A percentile compares a stretch with the other conserved stretches of the same genome.
phyloP scores from a whole-genome alignment of 345 rosid genomes.

The Murraya koenigii region DNA sequence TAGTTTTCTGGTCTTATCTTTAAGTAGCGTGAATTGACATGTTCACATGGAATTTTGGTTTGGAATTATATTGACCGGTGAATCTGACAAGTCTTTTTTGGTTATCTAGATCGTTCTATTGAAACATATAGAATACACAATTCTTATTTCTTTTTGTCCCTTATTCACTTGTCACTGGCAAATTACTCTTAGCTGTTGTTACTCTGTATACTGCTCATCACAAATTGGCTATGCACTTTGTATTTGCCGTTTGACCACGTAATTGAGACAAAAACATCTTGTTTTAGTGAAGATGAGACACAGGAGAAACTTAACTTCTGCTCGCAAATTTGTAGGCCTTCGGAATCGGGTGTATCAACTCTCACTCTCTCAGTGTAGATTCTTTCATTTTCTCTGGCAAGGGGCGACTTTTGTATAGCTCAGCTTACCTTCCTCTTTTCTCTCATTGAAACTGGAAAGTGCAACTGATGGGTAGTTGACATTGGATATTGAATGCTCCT shows the following conservation, averaged over 20 bases:
- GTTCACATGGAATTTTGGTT: no score
- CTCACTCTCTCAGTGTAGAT: slow-evolving; percentile 34
- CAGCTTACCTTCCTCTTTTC: slow-evolving; percentile 38
- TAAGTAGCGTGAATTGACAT: no score
- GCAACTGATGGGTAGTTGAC: slow-evolving; percentile 71
- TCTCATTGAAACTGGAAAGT: slow-evolving; percentile 35
- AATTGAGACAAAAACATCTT: slow-evolving; percentile 58
- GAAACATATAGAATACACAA: not conserved
- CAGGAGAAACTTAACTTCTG: no score
- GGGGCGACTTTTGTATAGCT: slow-evolving; percentile 46
- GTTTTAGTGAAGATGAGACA: slow-evolving; percentile 22
- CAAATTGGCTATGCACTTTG: slow-evolving; percentile 53
- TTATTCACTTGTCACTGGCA: not conserved
- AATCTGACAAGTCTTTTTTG: not conserved
- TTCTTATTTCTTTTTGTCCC: not conserved
- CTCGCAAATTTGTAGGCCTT: no score
- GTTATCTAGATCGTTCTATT: not conserved
- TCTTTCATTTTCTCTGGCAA: slow-evolving; percentile 45
- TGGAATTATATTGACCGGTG: no score
- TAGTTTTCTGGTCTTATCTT: not conserved
- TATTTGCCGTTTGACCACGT: slow-evolving; percentile 42
- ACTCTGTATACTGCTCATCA: slow-evolving; percentile 37
- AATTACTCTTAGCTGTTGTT: not conserved
- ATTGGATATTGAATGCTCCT: slow-evolving; percentile 44
- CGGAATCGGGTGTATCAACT: slow-evolving; percentile 32